Evolutionary conservation across 2,329 filamentous ascomycete genomes (phyloP), one percentile per base, ranked within the genome.

Genomic region (Canariomyces notabilis): DNA sequence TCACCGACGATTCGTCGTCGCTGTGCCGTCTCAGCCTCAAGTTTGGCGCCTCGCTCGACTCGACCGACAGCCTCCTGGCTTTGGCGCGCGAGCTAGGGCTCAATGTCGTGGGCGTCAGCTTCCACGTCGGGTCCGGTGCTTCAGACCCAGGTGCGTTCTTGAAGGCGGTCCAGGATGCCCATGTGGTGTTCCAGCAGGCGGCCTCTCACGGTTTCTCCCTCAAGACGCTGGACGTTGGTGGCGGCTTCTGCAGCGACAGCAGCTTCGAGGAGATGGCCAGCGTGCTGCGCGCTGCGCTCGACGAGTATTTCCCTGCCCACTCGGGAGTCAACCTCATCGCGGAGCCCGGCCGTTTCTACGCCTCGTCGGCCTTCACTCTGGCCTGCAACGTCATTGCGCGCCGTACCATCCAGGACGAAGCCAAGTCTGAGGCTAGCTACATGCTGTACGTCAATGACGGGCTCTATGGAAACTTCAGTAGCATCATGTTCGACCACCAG

Each of bases 401-500:
- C 51, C 91, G 93, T 61, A 89, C 89, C 33, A 84, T 97, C 48
- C 77, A 84, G 53, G 82, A 91, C 41, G 75, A 76, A 54, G 82
- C 80, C 52, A 84, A 37, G 31, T 42, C 42, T 9, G 75, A 77
- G 52, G 82, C 81, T 51, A 87, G 83, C 57, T 96, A 95, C 76
- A 98, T 97, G 93, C 72, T 96, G 37, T 98, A 98, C 67, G 74
- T 97, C 65, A 98, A 98, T 64, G 93, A 98, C 59, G 93, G 93
- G 21, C 85, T 97, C 44, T 98, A 98, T 63, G 93, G 93, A 61
- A 97, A 97, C 73, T 97, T 98, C 64, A 95, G 89, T 56, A 94
- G 89, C 80, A 97, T 97, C 76, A 95, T 97, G 75, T 98, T 96
- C 66, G 93, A 97, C 63, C 93, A 97, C 69, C 93, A 98, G 75